phyloP scores from a whole-genome alignment of 345 rosid genomes.

The Populus euphratica region DNA sequence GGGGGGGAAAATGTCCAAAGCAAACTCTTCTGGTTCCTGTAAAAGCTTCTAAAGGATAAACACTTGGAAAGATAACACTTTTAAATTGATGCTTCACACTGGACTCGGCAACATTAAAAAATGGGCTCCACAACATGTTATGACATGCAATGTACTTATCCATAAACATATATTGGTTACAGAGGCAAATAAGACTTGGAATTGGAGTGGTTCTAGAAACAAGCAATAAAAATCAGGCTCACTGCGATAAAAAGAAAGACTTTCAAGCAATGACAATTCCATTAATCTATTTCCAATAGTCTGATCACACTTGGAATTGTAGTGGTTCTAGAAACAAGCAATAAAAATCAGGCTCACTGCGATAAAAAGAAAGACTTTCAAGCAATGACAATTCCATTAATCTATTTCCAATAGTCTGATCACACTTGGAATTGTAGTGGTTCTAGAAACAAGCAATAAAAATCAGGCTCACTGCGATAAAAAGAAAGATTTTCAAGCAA shows the following conservation, averaged over 20 bases:
- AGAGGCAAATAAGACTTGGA: not conserved
- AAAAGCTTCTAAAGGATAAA: not conserved
- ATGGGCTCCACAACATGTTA: not conserved
- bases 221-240: too few relatives aligned
- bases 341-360: too few relatives aligned
- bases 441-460: not conserved
- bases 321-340: not conserved
- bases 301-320: not conserved
- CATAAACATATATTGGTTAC: slow-evolving; percentile 1
- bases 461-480: too few relatives aligned
- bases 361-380: too few relatives aligned
- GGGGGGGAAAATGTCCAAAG: not conserved
- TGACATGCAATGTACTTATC: not conserved
- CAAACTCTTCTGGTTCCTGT: not conserved
- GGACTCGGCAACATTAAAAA: not conserved
- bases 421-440: not conserved
- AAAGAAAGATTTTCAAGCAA: too few relatives aligned
- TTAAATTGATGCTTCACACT: not conserved
- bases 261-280: too few relatives aligned
- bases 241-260: too few relatives aligned
- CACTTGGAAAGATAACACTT: not conserved
- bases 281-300: not conserved
- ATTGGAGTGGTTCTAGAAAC: not conserved
- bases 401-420: not conserved
- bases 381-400: too few relatives aligned